Percentiles rank a stretch among this genome's conserved stretches.
Evolutionary conservation across 257 asterid species (phyloP).

Genomic region (Agastache rugosa): DNA sequence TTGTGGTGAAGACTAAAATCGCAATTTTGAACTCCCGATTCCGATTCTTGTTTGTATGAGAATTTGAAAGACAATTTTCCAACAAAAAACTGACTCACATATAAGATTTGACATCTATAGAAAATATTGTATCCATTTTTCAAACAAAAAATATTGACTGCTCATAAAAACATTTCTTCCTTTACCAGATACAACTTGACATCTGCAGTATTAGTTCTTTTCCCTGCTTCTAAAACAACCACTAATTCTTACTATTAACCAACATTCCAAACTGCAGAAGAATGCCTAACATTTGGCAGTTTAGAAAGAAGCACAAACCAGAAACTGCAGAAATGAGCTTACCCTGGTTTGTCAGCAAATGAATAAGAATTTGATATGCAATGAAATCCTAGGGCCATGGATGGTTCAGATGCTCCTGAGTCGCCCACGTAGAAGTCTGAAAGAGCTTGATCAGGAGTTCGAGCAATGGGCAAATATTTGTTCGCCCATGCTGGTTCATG

Average conservation of each 20-base stretch:
- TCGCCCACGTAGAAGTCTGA: slow-evolving; percentile 43
- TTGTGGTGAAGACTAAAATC: too few relatives aligned
- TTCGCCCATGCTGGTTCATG: slow-evolving; percentile 1
- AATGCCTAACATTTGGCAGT: slow-evolving; percentile 19
- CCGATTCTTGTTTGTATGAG: too few relatives aligned
- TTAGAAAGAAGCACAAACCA: slow-evolving; percentile 1
- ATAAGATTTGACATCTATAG: not conserved
- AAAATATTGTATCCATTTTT: not conserved
- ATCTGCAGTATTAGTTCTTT: too few relatives aligned
- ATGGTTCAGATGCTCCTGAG: slow-evolving; percentile 53
- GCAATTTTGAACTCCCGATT: too few relatives aligned
- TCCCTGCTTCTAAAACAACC: too few relatives aligned
- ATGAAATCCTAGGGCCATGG: slow-evolving; percentile 52
- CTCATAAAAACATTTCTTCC: too few relatives aligned
- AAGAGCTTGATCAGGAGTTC: slow-evolving; percentile 55
- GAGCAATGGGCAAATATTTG: slow-evolving; percentile 41
- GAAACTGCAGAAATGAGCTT: slow-evolving; percentile 24
- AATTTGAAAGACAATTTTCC: too few relatives aligned
- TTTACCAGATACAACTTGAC: too few relatives aligned
- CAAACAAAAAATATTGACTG: too few relatives aligned
- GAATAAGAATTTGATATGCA: slow-evolving; percentile 55
- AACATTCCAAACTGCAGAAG: not conserved
- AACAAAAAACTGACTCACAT: too few relatives aligned
- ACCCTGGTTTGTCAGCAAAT: slow-evolving; percentile 65
- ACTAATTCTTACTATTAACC: too few relatives aligned